These are phyloP conservation scores for Yamagishiella unicocca DNA, from an alignment of 139 green algal species.

Conservation along the genomic window DNA sequence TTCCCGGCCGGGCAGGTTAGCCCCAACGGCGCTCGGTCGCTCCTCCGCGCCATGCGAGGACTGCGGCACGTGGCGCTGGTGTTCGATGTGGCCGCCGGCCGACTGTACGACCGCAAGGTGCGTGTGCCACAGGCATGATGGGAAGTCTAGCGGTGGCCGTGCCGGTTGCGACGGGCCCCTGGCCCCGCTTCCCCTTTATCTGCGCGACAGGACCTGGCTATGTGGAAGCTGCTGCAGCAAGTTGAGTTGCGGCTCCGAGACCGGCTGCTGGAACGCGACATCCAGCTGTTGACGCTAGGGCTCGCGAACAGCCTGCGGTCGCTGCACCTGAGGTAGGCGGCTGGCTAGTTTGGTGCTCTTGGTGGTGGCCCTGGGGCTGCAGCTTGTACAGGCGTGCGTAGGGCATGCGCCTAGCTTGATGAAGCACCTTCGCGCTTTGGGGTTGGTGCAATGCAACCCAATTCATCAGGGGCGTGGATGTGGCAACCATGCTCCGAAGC, in stretches of 20 bases:
- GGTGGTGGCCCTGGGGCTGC: too few relatives aligned
- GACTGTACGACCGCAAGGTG: neutral
- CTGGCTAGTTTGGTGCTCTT: too few relatives aligned
- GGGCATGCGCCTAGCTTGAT: neutral
- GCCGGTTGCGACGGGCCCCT: too few relatives aligned
- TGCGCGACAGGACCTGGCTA: slow-evolving; percentile 5
- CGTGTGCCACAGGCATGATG: neutral
- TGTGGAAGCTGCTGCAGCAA: neutral
- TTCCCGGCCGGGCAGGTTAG: neutral
- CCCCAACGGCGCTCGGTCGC: neutral
- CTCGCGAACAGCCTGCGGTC: neutral
- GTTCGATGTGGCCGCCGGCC: neutral
- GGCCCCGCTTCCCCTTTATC: too few relatives aligned
- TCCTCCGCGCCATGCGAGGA: neutral
- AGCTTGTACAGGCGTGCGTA: too few relatives aligned
- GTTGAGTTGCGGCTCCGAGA: neutral
- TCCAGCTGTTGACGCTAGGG: neutral
- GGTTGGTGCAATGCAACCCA: neutral
- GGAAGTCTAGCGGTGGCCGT: neutral
- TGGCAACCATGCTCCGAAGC: too few relatives aligned
- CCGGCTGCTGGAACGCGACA: neutral
- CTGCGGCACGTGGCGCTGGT: neutral
- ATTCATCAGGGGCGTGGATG: neutral
- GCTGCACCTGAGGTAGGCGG: slow-evolving; percentile 25
- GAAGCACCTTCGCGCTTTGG: neutral